These are phyloP conservation scores for Pochonia chlamydosporia DNA, from an alignment of 2,329 filamentous ascomycete species.

Conservation along the genomic window DNA sequence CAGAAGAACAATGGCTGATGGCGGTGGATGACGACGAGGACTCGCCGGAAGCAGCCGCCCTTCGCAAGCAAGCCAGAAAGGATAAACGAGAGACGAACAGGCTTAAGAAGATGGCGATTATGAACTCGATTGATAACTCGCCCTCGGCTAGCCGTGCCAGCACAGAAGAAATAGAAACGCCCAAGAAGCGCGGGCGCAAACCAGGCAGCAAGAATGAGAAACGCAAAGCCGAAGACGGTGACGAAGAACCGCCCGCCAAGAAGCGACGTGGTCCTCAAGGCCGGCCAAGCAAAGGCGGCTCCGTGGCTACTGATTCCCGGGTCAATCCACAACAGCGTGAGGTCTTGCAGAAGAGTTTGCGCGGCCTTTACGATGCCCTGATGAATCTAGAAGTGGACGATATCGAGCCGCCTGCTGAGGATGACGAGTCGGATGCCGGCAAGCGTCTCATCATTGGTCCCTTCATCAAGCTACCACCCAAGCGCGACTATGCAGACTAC, in stretches of 20 bases:
- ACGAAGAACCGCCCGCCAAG: conserved; percentile 72
- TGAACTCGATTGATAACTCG: conserved; percentile 53
- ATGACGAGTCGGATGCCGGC: conserved; percentile 51
- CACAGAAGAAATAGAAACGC: conserved; percentile 70
- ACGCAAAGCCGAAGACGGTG: conserved; percentile 77
- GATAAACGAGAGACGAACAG: conserved; percentile 75
- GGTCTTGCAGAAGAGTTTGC: conserved; percentile 73
- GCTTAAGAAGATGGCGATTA: conserved; percentile 46
- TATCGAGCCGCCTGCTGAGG: conserved; percentile 48
- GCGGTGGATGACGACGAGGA: conserved; percentile 97
- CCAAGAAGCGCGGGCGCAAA: conserved; percentile 83
- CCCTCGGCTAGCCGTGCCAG: conserved; percentile 75
- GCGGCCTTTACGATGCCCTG: conserved; percentile 69
- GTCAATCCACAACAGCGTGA: conserved; percentile 65
- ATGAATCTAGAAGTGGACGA: conserved; percentile 82
- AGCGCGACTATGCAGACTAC: conserved; percentile 88
- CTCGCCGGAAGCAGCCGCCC: conserved; percentile 84
- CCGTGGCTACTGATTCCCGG: conserved; percentile 31
- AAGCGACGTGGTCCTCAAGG: conserved; percentile 69
- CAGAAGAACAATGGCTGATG: conserved; percentile 98
- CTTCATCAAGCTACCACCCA: conserved; percentile 86
- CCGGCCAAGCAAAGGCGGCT: conserved; percentile 55
- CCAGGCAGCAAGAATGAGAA: conserved; percentile 70
- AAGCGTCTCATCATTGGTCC: conserved; percentile 86
- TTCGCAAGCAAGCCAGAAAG: conserved; percentile 79